These are phyloP conservation scores for Cercophora sp. DNA, from an alignment of 495 filamentous ascomycete species.

Conservation along the genomic window DNA sequence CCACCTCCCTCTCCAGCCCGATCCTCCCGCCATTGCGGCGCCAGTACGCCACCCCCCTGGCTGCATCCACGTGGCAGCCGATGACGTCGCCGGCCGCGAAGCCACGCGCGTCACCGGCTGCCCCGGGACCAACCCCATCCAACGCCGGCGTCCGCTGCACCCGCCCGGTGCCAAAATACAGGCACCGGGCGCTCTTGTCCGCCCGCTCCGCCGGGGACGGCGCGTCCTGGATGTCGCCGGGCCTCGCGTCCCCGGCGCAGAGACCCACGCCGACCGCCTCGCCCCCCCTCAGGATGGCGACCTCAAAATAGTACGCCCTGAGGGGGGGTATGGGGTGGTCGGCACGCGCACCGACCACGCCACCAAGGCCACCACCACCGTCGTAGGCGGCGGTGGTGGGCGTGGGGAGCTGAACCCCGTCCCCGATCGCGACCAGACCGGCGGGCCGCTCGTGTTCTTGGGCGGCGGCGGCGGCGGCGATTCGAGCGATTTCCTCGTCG, in stretches of 20 bases:
- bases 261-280: neutral
- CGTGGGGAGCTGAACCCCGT: neutral
- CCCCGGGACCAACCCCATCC: too few relatives aligned
- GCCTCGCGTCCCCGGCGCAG: neutral
- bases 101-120: neutral
- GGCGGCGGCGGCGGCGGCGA: too few relatives aligned
- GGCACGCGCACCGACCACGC: neutral
- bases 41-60: conserved; percentile 1
- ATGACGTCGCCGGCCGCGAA: neutral
- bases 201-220: too few relatives aligned
- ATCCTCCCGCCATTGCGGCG: conserved; percentile 1
- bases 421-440: too few relatives aligned
- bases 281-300: neutral
- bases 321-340: conserved; percentile 2
- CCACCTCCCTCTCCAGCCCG: neutral
- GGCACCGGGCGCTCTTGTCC: neutral
- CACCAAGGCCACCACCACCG: neutral
- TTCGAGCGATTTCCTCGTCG: neutral
- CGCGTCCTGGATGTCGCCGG: too few relatives aligned
- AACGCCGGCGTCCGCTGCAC: neutral
- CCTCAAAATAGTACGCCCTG: conserved; percentile 1
- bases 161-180: neutral
- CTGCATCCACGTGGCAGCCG: conserved; percentile 6
- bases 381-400: too few relatives aligned
- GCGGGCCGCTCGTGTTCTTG: too few relatives aligned